Base-by-base conservation (phyloP, 257 asterid genomes). In the Rubia yunnanensis region DNA sequence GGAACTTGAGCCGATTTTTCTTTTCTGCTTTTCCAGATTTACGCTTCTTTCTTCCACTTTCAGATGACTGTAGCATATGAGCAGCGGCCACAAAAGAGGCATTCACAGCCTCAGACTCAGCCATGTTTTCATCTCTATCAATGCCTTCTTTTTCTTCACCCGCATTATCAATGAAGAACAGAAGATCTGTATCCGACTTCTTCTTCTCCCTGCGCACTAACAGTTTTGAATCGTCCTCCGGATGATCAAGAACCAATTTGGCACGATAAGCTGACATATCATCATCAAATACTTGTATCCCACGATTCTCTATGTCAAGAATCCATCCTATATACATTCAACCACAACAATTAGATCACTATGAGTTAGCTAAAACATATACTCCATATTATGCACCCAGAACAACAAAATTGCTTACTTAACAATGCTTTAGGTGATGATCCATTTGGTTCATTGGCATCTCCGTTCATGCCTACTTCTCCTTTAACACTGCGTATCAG, bases 21-120 rank as follows among this genome's bases (percentile, higher is more conserved):
- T 77, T 78, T 64, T 69, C 70, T 7, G 36, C 67, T 11, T 64
- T 76, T 74, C 74, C 77, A 2, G 78, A 74, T 75, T 65, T 79
- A 67, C 85, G 70, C 70, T 84, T 84, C 57, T 70, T 72, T 53
- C 74, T 77, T 72, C 80, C 85, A 49, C 64, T 66, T 60, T 78
- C 82, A 8, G 80, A 35, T 2, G 80, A 77, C 63, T 79, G 81
- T 73, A 83, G 80, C 8, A 85, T 60, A 62, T 68, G 85, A 23
- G 91, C 85, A 77, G 89, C 91, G 68, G 79, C 65, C 64, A 80
- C 73, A 64, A 88, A 85, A 24, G 87, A 87, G 69, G 78, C 83
- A 71, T 70, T 82, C 77, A 73, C 70, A 58, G 80, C 70, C 72
- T 73, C 73, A 14, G 44, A 63, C 67, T 72, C 73, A 10, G 44